Percentiles rank a stretch among this genome's conserved stretches.
Evolutionary conservation across 768 basidiomycete genomes (phyloP).

Genomic region (Chalciporus chontae): DNA sequence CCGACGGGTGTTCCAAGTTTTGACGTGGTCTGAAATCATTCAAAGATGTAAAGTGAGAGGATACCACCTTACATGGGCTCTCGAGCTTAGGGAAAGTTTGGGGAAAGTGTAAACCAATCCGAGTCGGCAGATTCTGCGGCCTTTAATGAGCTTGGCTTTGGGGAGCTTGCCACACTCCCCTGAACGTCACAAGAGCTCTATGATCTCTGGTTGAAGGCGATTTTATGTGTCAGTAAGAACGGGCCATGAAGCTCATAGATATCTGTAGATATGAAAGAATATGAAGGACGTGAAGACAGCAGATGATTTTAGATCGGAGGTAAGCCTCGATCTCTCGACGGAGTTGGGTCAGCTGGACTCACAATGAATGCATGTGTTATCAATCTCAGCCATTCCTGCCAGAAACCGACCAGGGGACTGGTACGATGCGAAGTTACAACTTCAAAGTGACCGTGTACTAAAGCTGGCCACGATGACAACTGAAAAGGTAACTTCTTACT

Average conservation of each 20-base stretch:
- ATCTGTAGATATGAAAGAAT: conserved; percentile 17
- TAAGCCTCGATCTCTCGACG: background rate
- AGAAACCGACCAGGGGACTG: background rate
- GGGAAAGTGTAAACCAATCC: too few relatives aligned
- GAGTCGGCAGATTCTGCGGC: background rate
- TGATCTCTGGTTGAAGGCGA: background rate
- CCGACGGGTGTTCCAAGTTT: background rate
- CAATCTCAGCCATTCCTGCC: conserved; percentile 1
- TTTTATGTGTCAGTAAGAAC: background rate
- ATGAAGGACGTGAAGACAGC: too few relatives aligned
- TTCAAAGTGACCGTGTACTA: too few relatives aligned
- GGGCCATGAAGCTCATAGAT: background rate
- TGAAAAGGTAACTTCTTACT: background rate
- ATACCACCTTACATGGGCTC: background rate
- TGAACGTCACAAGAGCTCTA: background rate
- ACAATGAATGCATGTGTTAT: conserved; percentile 9
- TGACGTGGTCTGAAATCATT: background rate
- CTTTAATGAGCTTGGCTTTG: background rate
- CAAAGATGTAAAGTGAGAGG: background rate
- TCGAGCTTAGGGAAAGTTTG: background rate
- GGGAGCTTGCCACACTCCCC: background rate
- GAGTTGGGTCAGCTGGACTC: background rate
- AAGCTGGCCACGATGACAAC: background rate
- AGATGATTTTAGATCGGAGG: background rate
- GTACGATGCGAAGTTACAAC: background rate